Evolutionary conservation across 257 asterid species (phyloP).

Genomic region (Petunia axillaris): DNA sequence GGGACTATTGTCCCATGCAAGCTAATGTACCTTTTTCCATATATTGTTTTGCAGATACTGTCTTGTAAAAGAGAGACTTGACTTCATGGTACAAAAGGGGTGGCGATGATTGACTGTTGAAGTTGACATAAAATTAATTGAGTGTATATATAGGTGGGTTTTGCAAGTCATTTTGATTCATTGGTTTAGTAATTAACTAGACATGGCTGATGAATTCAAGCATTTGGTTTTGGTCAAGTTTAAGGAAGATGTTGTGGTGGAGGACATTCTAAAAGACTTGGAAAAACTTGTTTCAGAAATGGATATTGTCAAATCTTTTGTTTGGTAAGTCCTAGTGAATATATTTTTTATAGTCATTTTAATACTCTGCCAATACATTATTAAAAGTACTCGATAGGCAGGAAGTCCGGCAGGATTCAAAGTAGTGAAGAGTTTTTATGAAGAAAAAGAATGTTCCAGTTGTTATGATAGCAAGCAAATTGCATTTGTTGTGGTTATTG

Average conservation of each 20-base stretch:
- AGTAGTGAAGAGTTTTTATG: too few species aligned
- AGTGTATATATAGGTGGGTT: conserved; percentile 41
- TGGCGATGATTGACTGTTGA: conserved; percentile 42
- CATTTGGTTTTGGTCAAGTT: conserved; percentile 93
- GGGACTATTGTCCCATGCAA: conserved; percentile 51
- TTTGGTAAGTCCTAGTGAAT: conserved; percentile 56
- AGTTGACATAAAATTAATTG: conserved; percentile 28
- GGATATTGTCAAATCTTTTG: conserved; percentile 80
- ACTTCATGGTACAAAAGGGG: conserved; percentile 45
- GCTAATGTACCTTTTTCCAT: conserved; percentile 35
- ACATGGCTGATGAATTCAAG: conserved; percentile 67
- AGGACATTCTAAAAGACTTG: conserved; percentile 66
- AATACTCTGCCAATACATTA: not conserved
- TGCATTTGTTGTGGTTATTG: not conserved
- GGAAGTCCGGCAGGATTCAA: not conserved
- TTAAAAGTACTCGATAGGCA: not conserved
- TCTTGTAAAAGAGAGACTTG: conserved; percentile 54
- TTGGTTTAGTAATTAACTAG: conserved; percentile 1
- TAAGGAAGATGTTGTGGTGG: conserved; percentile 66
- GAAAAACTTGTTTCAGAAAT: conserved; percentile 76
- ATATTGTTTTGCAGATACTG: conserved; percentile 51
- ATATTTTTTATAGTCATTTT: not conserved
- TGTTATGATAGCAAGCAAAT: not conserved
- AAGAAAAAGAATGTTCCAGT: too few species aligned
- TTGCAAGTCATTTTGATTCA: conserved; percentile 33